These are phyloP conservation scores for Rhizopogon rudus DNA, from an alignment of 768 basidiomycete species.

Conservation along the genomic window DNA sequence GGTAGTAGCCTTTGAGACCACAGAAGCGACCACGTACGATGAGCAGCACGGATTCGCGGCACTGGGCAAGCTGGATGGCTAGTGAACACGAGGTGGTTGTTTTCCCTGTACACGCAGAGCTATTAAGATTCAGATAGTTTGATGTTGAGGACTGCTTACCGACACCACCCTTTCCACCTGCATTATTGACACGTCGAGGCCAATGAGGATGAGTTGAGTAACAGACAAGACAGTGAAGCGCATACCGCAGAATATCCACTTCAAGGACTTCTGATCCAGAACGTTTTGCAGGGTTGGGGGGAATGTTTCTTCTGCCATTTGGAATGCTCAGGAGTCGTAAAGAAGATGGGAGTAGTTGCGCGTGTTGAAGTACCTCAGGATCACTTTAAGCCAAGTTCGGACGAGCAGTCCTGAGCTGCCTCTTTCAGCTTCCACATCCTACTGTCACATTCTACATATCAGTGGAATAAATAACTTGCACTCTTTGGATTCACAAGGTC, in stretches of 20 bases:
- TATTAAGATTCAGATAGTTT: neutral
- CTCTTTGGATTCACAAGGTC: neutral
- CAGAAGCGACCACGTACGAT: conserved; percentile 57
- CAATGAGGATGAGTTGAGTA: conserved; percentile 11
- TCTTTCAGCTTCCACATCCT: conserved; percentile 11
- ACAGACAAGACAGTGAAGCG: conserved; percentile 17
- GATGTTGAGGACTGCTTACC: conserved; percentile 45
- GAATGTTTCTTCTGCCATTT: conserved; percentile 62
- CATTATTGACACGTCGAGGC: conserved; percentile 1
- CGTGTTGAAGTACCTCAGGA: conserved; percentile 11
- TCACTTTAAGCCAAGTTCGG: neutral
- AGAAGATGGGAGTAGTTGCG: conserved; percentile 13
- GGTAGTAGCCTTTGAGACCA: neutral
- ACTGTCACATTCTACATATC: conserved; percentile 10
- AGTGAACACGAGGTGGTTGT: conserved; percentile 97
- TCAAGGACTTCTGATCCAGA: conserved; percentile 86
- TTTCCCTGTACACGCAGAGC: conserved; percentile 59
- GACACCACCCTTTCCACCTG: conserved; percentile 98
- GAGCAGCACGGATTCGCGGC: conserved; percentile 91
- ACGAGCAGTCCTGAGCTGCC: neutral
- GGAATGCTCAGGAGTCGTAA: conserved; percentile 7
- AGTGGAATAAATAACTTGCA: neutral
- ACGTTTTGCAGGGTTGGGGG: conserved; percentile 90
- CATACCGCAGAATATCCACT: conserved; percentile 99
- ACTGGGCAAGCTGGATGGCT: conserved; percentile 90